phyloP scores from a whole-genome alignment of 495 filamentous ascomycete species.

The Hyphodiscus hymeniophilus region DNA sequence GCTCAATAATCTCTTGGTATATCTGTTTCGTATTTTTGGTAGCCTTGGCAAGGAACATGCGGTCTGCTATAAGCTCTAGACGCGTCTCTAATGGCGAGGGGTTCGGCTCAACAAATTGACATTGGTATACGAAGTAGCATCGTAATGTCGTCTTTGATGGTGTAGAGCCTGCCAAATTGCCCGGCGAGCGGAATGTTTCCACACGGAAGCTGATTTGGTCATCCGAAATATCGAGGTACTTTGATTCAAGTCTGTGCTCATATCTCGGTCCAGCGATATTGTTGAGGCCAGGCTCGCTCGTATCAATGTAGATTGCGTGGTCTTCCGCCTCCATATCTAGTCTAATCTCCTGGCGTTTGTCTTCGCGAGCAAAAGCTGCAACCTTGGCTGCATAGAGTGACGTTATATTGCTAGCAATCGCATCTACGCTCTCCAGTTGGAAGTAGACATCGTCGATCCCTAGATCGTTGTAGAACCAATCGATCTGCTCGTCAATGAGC shows the following conservation, averaged over 20 bases:
- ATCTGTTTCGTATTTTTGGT: slow-evolving; percentile 91
- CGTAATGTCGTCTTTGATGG: slow-evolving; percentile 69
- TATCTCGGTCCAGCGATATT: slow-evolving; percentile 72
- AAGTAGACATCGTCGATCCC: slow-evolving; percentile 99
- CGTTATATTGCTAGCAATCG: slow-evolving; percentile 87
- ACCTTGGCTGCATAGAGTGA: slow-evolving; percentile 97
- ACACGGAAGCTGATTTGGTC: slow-evolving; percentile 69
- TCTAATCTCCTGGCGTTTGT: slow-evolving; percentile 87
- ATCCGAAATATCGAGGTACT: slow-evolving; percentile 73
- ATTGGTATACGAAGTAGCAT: slow-evolving; percentile 98
- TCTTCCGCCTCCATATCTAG: slow-evolving; percentile 91
- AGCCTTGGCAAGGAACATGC: slow-evolving; percentile 89
- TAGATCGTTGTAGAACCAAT: slow-evolving; percentile 95
- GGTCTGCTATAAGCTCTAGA: slow-evolving; percentile 86
- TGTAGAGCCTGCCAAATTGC: slow-evolving; percentile 42
- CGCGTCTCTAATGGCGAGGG: slow-evolving; percentile 72
- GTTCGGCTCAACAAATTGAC: slow-evolving; percentile 70
- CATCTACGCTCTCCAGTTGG: slow-evolving; percentile 78
- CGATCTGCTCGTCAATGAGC: slow-evolving; percentile 75
- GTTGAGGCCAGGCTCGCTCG: slow-evolving; percentile 77
- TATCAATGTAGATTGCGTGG: slow-evolving; percentile 98
- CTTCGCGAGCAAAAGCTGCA: slow-evolving; percentile 86
- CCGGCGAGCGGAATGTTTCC: slow-evolving; percentile 92
- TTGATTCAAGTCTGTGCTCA: slow-evolving; percentile 87
- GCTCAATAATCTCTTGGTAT: slow-evolving; percentile 85